Evolutionary conservation across 768 basidiomycete genomes (phyloP).

Genomic region (Gloeopeniophorella convolvens): DNA sequence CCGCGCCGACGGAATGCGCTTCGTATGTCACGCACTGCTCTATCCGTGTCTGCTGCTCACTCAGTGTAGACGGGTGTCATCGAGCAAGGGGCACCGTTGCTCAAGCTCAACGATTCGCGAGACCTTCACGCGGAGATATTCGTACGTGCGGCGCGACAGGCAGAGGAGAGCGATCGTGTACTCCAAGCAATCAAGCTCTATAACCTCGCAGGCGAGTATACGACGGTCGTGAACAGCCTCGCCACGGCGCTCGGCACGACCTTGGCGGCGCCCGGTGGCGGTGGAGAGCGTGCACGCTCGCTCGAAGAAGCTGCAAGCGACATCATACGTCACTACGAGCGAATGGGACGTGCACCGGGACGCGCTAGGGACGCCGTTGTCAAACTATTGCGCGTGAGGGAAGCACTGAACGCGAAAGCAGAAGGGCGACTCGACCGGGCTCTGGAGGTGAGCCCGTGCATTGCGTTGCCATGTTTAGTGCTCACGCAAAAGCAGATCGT

Average conservation of each 20-base stretch:
- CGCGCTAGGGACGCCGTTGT: conserved; percentile 70
- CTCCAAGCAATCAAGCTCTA: conserved; percentile 92
- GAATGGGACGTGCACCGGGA: conserved; percentile 65
- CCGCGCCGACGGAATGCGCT: conserved; percentile 80
- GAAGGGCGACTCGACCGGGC: conserved; percentile 67
- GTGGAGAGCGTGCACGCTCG: conserved; percentile 56
- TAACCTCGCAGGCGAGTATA: conserved; percentile 88
- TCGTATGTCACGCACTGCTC: conserved; percentile 44
- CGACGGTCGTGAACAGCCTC: conserved; percentile 81
- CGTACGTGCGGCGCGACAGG: conserved; percentile 71
- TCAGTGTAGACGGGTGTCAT: conserved; percentile 69
- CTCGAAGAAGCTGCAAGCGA: conserved; percentile 72
- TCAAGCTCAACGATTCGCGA: conserved; percentile 58
- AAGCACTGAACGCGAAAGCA: conserved; percentile 73
- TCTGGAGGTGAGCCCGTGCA: conserved; percentile 57
- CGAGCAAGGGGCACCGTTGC: conserved; percentile 72
- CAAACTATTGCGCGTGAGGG: conserved; percentile 69
- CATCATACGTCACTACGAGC: conserved; percentile 74
- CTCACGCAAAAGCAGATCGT: conserved; percentile 51
- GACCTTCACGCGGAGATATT: conserved; percentile 82
- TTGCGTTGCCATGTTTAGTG: background rate
- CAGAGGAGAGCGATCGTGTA: conserved; percentile 77
- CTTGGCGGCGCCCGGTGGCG: conserved; percentile 51
- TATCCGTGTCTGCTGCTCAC: background rate
- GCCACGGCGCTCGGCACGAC: conserved; percentile 84